phyloP scores from a whole-genome alignment of 164 flowering plant species.

The Macadamia tetraphylla region DNA sequence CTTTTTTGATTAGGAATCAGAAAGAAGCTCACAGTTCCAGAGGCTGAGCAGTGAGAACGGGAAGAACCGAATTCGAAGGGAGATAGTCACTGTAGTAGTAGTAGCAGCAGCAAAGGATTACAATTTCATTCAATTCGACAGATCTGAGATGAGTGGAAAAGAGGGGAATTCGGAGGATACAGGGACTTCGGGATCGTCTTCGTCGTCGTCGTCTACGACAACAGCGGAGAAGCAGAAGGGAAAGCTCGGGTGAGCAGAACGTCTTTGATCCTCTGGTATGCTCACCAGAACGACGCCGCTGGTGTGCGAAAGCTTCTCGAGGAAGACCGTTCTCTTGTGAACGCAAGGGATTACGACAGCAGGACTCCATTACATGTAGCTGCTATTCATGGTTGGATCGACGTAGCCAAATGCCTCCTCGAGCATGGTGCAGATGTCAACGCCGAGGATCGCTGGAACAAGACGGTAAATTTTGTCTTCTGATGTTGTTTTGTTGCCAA shows the following conservation, averaged over 20 bases:
- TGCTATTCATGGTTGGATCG: conserved; percentile 90
- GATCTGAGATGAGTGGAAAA: conserved; percentile 39
- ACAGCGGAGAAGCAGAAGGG: conserved; percentile 57
- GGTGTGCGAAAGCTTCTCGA: conserved; percentile 84
- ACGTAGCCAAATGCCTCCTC: conserved; percentile 78
- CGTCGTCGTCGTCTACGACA: conserved; percentile 10
- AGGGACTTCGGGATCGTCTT: conserved; percentile 11
- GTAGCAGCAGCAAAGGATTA: neutral
- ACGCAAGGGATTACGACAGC: conserved; percentile 81
- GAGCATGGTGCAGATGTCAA: conserved; percentile 89
- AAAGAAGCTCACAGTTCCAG: too few relatives aligned
- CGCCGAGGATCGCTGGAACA: conserved; percentile 98
- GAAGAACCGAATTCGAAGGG: neutral
- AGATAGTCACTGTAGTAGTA: neutral
- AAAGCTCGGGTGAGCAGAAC: conserved; percentile 84
- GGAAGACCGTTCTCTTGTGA: conserved; percentile 76
- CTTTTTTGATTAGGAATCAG: too few relatives aligned
- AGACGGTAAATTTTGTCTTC: conserved; percentile 45
- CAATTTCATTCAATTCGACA: neutral
- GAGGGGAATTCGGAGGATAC: conserved; percentile 24
- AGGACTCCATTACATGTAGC: conserved; percentile 97
- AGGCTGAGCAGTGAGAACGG: neutral
- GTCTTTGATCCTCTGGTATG: conserved; percentile 89
- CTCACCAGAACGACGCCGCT: conserved; percentile 86
- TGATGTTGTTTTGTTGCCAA: neutral